These are phyloP conservation scores for Suillus luteus DNA, from an alignment of 768 basidiomycete genomes.

Conservation along the genomic window DNA sequence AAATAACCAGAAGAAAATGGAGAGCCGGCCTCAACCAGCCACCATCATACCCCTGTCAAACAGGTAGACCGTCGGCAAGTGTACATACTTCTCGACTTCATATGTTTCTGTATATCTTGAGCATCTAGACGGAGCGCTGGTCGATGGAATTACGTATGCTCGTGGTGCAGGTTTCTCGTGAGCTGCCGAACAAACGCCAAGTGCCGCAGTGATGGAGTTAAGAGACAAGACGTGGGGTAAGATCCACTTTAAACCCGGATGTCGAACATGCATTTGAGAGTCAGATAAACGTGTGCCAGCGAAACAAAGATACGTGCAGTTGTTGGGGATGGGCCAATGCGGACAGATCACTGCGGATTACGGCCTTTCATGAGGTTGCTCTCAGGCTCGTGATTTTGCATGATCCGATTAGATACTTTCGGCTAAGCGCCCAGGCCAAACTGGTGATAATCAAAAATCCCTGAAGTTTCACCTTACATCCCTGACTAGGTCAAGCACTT, in stretches of 20 bases:
- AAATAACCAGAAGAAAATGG: slow-evolving; percentile 85
- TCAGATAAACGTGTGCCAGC: background rate
- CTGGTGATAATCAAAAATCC: slow-evolving; percentile 13
- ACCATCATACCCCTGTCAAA: slow-evolving; percentile 63
- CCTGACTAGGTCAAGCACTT: slow-evolving; percentile 5
- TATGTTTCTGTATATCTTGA: slow-evolving; percentile 8
- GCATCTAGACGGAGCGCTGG: background rate
- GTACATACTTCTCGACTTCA: slow-evolving; percentile 2
- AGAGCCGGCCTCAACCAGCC: slow-evolving; percentile 53
- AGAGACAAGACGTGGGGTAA: slow-evolving; percentile 25
- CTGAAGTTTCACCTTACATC: background rate
- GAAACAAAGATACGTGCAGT: background rate
- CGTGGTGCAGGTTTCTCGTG: background rate
- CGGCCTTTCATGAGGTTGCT: background rate
- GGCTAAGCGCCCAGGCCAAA: background rate
- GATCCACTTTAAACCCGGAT: slow-evolving; percentile 38
- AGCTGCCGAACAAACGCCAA: background rate
- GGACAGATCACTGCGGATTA: slow-evolving; percentile 12
- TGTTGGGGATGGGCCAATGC: background rate
- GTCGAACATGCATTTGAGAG: slow-evolving; percentile 5
- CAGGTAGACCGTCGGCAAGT: slow-evolving; percentile 34
- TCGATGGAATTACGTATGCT: background rate
- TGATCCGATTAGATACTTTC: slow-evolving; percentile 1
- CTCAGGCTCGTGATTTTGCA: slow-evolving; percentile 10
- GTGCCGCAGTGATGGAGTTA: slow-evolving; percentile 17